Conservation (phyloP, 2,329 filamentous ascomycete species). For the Fusarium sublunatum region DNA sequence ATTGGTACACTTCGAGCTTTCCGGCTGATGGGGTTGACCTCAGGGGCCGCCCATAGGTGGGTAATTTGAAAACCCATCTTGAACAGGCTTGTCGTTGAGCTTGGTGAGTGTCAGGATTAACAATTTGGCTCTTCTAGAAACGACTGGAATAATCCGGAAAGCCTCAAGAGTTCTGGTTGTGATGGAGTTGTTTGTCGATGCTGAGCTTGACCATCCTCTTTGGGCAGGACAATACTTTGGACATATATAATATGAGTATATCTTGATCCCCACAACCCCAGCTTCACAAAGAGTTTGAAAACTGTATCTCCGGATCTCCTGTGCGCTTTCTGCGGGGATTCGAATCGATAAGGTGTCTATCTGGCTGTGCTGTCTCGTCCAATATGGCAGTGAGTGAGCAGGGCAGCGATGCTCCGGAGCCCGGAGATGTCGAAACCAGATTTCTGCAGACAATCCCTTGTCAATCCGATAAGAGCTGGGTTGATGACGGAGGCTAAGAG, state of each 20-base stretch:
- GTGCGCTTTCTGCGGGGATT: slow-evolving; percentile 26
- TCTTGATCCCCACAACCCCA: slow-evolving; percentile 13
- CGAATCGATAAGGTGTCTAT: slow-evolving; percentile 35
- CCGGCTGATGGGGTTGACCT: slow-evolving; percentile 84
- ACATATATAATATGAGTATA: slow-evolving; percentile 39
- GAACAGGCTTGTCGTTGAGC: slow-evolving; percentile 4
- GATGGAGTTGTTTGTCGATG: slow-evolving; percentile 28
- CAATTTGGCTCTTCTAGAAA: neutral
- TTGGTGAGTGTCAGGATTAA: neutral
- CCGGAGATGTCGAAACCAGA: slow-evolving; percentile 42
- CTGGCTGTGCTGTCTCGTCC: slow-evolving; percentile 28
- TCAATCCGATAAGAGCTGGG: slow-evolving; percentile 43
- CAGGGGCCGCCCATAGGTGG: slow-evolving; percentile 61
- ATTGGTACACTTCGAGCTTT: slow-evolving; percentile 85
- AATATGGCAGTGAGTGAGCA: slow-evolving; percentile 15
- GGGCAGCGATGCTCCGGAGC: slow-evolving; percentile 38
- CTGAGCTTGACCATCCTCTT: slow-evolving; percentile 22
- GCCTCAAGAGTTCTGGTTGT: slow-evolving; percentile 5
- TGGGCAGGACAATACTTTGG: slow-evolving; percentile 13
- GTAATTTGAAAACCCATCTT: slow-evolving; percentile 48
- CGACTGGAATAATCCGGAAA: neutral
- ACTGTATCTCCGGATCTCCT: slow-evolving; percentile 45
- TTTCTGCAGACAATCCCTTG: slow-evolving; percentile 11
- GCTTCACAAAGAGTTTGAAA: slow-evolving; percentile 8
- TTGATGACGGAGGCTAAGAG: slow-evolving; percentile 27